A percentile compares a stretch with the other conserved stretches of the same genome.
phyloP scores from a whole-genome alignment of 768 basidiomycete genomes.

The Mycena maculata region DNA sequence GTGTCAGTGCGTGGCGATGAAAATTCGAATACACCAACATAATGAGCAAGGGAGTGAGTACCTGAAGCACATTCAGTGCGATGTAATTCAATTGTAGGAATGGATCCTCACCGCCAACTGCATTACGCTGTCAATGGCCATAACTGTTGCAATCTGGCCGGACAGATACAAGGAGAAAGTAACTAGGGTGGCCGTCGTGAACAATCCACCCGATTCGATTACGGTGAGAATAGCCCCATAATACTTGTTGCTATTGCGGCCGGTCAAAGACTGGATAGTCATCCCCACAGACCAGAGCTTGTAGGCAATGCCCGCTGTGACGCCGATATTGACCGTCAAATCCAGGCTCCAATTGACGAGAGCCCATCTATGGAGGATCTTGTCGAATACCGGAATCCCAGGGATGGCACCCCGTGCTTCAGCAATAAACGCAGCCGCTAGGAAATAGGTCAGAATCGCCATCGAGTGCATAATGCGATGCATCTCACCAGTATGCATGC shows the following conservation, averaged over 20 bases:
- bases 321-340: not conserved
- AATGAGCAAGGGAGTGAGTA: not conserved
- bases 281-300: not conserved
- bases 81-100: not conserved
- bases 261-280: not conserved
- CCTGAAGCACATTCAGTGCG: not conserved
- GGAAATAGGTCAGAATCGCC: not conserved
- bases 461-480: not conserved
- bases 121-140: not conserved
- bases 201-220: not conserved
- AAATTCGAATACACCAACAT: not conserved
- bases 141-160: not conserved
- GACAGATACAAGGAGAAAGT: not conserved
- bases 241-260: not conserved
- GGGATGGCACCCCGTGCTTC: not conserved
- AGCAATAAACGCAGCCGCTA: not conserved
- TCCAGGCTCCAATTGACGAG: not conserved
- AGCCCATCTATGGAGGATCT: not conserved
- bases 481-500: not conserved
- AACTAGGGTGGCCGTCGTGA: not conserved
- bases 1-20: no score
- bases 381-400: not conserved
- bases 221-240: not conserved
- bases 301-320: not conserved
- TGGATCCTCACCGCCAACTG: not conserved